Conservation (phyloP, 371 early-diverging fungal species). For the Apophysomyces ossiformis region DNA sequence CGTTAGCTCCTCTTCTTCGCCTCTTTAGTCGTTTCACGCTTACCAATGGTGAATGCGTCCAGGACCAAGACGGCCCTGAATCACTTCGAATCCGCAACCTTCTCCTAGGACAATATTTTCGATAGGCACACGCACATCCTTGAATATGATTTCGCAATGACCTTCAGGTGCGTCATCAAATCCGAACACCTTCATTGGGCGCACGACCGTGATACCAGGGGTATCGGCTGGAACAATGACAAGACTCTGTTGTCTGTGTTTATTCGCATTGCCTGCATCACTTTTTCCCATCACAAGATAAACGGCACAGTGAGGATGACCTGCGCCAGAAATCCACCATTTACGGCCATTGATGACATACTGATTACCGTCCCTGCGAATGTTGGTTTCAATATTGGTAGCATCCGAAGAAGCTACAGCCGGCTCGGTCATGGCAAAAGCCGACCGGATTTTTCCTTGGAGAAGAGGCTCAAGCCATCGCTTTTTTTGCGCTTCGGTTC, state of each 20-base stretch:
- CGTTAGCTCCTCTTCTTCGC: too few species aligned
- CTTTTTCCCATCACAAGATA: constrained; percentile 91
- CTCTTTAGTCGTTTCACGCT: background rate
- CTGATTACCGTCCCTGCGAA: constrained; percentile 68
- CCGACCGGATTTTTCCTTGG: constrained; percentile 91
- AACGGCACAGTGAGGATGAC: constrained; percentile 90
- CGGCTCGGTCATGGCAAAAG: constrained; percentile 98
- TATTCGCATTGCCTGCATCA: constrained; percentile 68
- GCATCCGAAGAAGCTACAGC: constrained; percentile 95
- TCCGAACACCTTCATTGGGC: constrained; percentile 90
- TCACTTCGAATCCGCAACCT: constrained; percentile 96
- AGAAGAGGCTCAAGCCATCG: constrained; percentile 87
- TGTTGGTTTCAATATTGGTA: constrained; percentile 89
- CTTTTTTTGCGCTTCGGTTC: constrained; percentile 82
- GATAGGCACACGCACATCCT: constrained; percentile 86
- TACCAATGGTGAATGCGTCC: constrained; percentile 79
- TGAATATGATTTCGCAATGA: constrained; percentile 92
- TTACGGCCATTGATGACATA: constrained; percentile 93
- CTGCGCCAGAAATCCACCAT: constrained; percentile 97
- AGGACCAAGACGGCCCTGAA: constrained; percentile 96
- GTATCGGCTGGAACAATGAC: constrained; percentile 90
- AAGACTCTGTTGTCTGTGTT: constrained; percentile 88
- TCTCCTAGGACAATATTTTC: constrained; percentile 91
- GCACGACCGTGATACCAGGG: constrained; percentile 83
- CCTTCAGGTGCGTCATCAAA: constrained; percentile 97